A percentile compares a stretch with the other conserved stretches of the same genome.
phyloP scores from a whole-genome alignment of 176 grass and related monocot species.

The Musa itinerans region DNA sequence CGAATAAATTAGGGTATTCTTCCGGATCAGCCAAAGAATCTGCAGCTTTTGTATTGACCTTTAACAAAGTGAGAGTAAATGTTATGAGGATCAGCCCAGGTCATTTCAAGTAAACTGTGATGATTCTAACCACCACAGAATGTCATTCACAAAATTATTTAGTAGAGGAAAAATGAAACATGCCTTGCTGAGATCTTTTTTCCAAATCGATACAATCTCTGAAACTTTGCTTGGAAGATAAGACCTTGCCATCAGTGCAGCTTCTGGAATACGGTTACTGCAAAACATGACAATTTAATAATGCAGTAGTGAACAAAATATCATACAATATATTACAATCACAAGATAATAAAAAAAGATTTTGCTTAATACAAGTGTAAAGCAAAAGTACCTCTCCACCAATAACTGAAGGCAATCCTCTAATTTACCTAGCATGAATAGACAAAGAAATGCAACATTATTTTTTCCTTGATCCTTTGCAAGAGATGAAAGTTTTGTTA shows the following conservation, averaged over 20 bases:
- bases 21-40: slow-evolving; percentile 94
- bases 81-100: neutral
- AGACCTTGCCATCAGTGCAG: slow-evolving; percentile 91
- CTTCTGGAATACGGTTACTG: slow-evolving; percentile 97
- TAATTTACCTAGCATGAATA: slow-evolving; percentile 93
- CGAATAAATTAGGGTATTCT: slow-evolving; percentile 95
- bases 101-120: neutral
- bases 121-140: neutral
- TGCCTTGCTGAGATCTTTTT: slow-evolving; percentile 88
- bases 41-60: slow-evolving; percentile 93
- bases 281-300: neutral
- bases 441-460: slow-evolving; percentile 89
- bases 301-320: neutral
- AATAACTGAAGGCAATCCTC: slow-evolving; percentile 92
- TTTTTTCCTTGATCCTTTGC: slow-evolving; percentile 91
- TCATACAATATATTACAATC: neutral
- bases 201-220: slow-evolving; percentile 77
- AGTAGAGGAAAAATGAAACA: slow-evolving; percentile 19
- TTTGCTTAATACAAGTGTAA: slow-evolving; percentile 5
- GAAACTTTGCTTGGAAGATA: slow-evolving; percentile 97
- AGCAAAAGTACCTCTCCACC: slow-evolving; percentile 58
- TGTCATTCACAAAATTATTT: slow-evolving; percentile 1
- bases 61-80: slow-evolving; percentile 6
- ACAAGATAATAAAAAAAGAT: neutral
- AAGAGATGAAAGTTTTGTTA: slow-evolving; percentile 61